Conservation (phyloP, 1,139 yeast genomes). For the Suhomyces terraborum region DNA sequence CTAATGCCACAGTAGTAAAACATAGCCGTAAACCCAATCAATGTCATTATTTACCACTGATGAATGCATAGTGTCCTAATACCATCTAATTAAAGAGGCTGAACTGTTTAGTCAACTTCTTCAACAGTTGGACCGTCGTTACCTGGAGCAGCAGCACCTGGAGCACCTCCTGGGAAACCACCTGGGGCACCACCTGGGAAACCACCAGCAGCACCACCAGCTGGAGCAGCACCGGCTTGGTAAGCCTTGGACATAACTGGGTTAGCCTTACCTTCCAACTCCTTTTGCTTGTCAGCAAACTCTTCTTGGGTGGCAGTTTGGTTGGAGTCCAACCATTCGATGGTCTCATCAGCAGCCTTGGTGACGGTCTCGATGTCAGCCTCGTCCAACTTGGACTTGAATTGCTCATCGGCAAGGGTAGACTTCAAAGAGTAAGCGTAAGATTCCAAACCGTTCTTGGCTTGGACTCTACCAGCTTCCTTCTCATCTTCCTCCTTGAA, state of each 20-base stretch:
- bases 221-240: conserved; percentile 65
- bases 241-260: conserved; percentile 93
- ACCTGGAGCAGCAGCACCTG: conserved; percentile 64
- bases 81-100: conserved; percentile 1
- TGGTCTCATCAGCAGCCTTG: conserved; percentile 82
- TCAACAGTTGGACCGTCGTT: conserved; percentile 91
- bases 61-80: not conserved
- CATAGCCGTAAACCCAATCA: conserved; percentile 9
- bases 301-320: conserved; percentile 87
- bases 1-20: conserved; percentile 9
- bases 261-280: conserved; percentile 89
- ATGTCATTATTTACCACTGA: conserved; percentile 9
- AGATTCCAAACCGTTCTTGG: conserved; percentile 89
- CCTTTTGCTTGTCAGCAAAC: conserved; percentile 87
- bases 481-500: conserved; percentile 52
- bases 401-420: conserved; percentile 75
- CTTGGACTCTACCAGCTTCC: conserved; percentile 50
- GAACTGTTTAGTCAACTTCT: conserved; percentile 73
- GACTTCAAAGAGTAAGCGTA: conserved; percentile 89
- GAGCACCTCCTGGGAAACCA: conserved; percentile 66
- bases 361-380: conserved; percentile 77
- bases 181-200: conserved; percentile 64
- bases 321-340: conserved; percentile 86
- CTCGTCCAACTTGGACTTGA: conserved; percentile 80
- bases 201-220: conserved; percentile 60